Conservation (phyloP, 345 rosid genomes). For the Salix arbutifolia region DNA sequence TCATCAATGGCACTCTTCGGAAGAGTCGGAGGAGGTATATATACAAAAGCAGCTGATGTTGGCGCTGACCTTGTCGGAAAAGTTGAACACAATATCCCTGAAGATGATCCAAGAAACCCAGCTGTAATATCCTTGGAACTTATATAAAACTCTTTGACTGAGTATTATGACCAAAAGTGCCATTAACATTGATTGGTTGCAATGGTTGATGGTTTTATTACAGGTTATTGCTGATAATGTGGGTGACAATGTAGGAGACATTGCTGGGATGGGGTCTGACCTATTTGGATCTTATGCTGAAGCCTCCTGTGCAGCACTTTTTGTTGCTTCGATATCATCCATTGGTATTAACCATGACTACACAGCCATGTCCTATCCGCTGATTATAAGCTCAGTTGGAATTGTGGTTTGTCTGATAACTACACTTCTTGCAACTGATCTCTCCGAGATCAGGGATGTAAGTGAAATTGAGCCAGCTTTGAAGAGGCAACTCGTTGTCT, state of each 20-base stretch:
- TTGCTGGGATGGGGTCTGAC: conserved; percentile 73
- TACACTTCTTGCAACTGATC: conserved; percentile 61
- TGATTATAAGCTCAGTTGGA: conserved; percentile 58
- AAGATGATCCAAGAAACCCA: conserved; percentile 67
- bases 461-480: conserved; percentile 54
- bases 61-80: conserved; percentile 71
- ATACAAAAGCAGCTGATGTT: conserved; percentile 68
- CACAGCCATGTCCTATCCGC: conserved; percentile 58
- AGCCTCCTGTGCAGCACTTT: conserved; percentile 65
- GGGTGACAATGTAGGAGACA: conserved; percentile 72
- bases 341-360: conserved; percentile 50
- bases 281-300: conserved; percentile 69
- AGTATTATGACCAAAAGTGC: too few relatives aligned
- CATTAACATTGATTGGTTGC: not conserved
- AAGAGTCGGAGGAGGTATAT: conserved; percentile 67
- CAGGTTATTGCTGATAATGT: conserved; percentile 77
- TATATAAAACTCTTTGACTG: not conserved
- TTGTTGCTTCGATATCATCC: conserved; percentile 64
- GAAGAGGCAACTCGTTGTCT: conserved; percentile 60
- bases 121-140: conserved; percentile 36
- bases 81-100: conserved; percentile 60
- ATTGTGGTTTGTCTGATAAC: conserved; percentile 59
- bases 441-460: conserved; percentile 48
- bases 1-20: conserved; percentile 74
- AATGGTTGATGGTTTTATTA: not conserved